Conservation (phyloP, 2,329 filamentous ascomycete species). For the Fusarium agapanthi region DNA sequence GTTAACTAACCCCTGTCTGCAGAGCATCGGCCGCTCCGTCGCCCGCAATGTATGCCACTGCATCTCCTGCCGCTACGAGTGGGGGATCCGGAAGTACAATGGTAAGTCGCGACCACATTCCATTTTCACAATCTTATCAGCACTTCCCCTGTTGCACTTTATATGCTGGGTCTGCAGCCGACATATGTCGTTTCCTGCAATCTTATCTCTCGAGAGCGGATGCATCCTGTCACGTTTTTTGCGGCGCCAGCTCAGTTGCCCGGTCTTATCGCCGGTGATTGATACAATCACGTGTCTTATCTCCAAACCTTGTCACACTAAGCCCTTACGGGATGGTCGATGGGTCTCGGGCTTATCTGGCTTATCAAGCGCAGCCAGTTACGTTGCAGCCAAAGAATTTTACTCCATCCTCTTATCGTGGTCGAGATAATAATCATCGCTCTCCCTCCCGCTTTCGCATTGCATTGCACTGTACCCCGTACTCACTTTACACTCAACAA, state of each 20-base stretch:
- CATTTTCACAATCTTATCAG: slow-evolving; percentile 22
- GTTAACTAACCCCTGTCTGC: slow-evolving; percentile 26
- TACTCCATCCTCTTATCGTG: slow-evolving; percentile 52
- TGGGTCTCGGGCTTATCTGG: slow-evolving; percentile 43
- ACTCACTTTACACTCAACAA: slow-evolving; percentile 44
- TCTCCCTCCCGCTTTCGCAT: slow-evolving; percentile 40
- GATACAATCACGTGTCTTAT: slow-evolving; percentile 46
- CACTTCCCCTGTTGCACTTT: neutral
- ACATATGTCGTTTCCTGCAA: slow-evolving; percentile 13
- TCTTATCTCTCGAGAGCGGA: slow-evolving; percentile 11
- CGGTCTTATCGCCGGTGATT: slow-evolving; percentile 34
- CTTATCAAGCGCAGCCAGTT: slow-evolving; percentile 48
- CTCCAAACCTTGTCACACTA: slow-evolving; percentile 35
- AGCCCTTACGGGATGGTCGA: slow-evolving; percentile 19
- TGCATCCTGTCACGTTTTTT: slow-evolving; percentile 20
- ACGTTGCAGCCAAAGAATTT: slow-evolving; percentile 46
- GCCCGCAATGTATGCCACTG: slow-evolving; percentile 41
- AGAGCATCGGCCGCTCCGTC: slow-evolving; percentile 35
- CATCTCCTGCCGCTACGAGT: slow-evolving; percentile 53
- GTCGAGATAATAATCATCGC: slow-evolving; percentile 48
- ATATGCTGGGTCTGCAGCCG: neutral
- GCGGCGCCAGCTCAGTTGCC: neutral
- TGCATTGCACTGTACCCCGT: slow-evolving; percentile 23
- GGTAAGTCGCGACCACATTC: slow-evolving; percentile 45
- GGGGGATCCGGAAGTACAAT: slow-evolving; percentile 51